Percentiles rank a stretch among this genome's conserved stretches.
Evolutionary conservation across 768 basidiomycete species (phyloP).

Genomic region (Leccinum longicurvipes): DNA sequence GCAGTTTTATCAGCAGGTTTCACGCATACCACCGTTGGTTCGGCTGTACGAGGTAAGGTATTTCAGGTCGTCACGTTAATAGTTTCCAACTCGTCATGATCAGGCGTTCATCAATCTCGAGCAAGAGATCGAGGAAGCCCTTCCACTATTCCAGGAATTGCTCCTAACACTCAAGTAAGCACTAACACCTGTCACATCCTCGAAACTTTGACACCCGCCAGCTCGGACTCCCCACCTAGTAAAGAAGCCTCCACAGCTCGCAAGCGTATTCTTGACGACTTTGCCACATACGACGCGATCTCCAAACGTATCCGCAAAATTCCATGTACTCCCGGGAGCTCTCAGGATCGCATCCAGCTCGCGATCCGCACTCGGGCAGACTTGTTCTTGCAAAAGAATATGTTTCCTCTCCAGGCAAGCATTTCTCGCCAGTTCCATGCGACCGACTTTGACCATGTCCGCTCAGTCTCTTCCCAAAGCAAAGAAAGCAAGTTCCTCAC

Average conservation of each 20-base stretch:
- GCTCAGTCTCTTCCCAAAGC: slow-evolving; percentile 48
- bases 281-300: slow-evolving; percentile 85
- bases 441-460: background rate
- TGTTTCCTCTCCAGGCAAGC: slow-evolving; percentile 53
- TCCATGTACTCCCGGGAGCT: slow-evolving; percentile 62
- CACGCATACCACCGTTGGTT: slow-evolving; percentile 56
- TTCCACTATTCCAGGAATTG: slow-evolving; percentile 89
- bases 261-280: slow-evolving; percentile 80
- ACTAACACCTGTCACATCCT: slow-evolving; percentile 9
- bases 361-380: slow-evolving; percentile 77
- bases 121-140: slow-evolving; percentile 81
- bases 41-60: slow-evolving; percentile 64
- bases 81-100: background rate
- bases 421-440: background rate
- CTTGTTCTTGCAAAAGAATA: slow-evolving; percentile 82
- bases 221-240: slow-evolving; percentile 50
- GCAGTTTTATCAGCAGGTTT: slow-evolving; percentile 69
- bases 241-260: slow-evolving; percentile 68
- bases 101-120: slow-evolving; percentile 75
- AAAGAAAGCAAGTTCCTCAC: slow-evolving; percentile 27
- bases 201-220: slow-evolving; percentile 2
- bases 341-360: slow-evolving; percentile 80
- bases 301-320: slow-evolving; percentile 80
- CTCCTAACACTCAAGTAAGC: slow-evolving; percentile 63
- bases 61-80: background rate